Evolutionary conservation across 352 stramenopile genomes (phyloP).

Genomic region (Phytophthora ramorum): DNA sequence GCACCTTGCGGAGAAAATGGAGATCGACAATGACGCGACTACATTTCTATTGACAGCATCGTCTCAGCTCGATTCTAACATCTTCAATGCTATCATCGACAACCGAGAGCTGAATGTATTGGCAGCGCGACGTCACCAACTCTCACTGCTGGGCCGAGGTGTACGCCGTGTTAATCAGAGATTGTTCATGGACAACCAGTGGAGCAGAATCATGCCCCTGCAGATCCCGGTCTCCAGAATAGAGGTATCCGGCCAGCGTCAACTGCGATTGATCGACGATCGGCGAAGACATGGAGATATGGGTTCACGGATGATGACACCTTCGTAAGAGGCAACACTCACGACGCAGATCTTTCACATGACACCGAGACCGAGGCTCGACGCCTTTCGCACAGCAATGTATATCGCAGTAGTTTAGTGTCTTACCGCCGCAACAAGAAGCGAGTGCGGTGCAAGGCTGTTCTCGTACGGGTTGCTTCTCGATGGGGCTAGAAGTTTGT

Average conservation of each 20-base stretch:
- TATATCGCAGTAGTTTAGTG: neutral
- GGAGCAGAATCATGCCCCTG: conserved; percentile 61
- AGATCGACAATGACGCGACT: neutral
- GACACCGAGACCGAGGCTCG: neutral
- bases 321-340: neutral
- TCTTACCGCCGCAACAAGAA: neutral
- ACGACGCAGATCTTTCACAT: neutral
- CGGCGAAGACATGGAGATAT: conserved; percentile 73
- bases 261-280: conserved; percentile 77
- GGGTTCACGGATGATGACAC: neutral
- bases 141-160: conserved; percentile 83
- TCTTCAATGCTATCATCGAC: conserved; percentile 26
- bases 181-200: conserved; percentile 80
- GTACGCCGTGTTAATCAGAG: conserved; percentile 79
- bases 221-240: conserved; percentile 81
- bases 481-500: too few relatives aligned
- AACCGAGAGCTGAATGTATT: conserved; percentile 81
- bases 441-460: too few relatives aligned
- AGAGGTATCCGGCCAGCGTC: conserved; percentile 65
- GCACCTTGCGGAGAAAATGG: too few relatives aligned
- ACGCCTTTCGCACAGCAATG: neutral
- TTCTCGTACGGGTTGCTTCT: too few relatives aligned
- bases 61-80: conserved; percentile 49
- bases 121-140: conserved; percentile 76
- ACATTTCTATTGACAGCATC: conserved; percentile 9